A percentile compares a stretch with the other conserved stretches of the same genome.
These are phyloP conservation scores for Colletotrichum sp. DNA, from an alignment of 2,329 filamentous ascomycete species.

Conservation along the genomic window DNA sequence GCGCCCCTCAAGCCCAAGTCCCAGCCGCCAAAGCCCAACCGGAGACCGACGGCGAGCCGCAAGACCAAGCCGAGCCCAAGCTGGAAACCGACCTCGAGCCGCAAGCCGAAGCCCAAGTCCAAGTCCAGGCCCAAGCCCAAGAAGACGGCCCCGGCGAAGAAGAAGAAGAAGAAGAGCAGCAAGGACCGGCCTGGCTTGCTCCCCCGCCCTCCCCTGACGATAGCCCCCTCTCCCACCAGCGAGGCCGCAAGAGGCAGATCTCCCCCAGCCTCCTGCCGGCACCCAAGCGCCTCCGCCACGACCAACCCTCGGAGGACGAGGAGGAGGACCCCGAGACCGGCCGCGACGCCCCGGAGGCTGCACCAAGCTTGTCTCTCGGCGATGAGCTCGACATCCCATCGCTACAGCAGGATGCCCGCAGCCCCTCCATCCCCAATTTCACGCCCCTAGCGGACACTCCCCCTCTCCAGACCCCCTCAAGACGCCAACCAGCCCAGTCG, in stretches of 20 bases:
- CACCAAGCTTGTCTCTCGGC: background rate
- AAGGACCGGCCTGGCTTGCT: background rate
- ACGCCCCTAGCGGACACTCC: background rate
- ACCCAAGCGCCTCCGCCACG: background rate
- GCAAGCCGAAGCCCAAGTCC: background rate
- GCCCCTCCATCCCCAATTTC: background rate
- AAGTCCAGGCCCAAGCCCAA: background rate
- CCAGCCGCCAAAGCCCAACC: background rate
- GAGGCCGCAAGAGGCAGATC: background rate
- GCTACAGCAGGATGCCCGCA: background rate
- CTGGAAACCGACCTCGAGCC: background rate
- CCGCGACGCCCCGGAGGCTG: background rate
- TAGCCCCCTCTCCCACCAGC: background rate
- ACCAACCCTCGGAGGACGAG: background rate
- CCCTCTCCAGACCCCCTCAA: background rate
- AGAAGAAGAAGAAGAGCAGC: background rate
- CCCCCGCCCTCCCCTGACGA: background rate
- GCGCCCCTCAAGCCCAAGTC: background rate
- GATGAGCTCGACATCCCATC: background rate
- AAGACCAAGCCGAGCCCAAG: no score
- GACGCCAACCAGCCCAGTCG: background rate
- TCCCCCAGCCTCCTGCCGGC: background rate
- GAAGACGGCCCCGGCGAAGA: background rate
- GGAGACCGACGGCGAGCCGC: no score
- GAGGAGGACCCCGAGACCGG: background rate